Evolutionary conservation across 2,329 filamentous ascomycete genomes (phyloP).

Genomic region (Colletotrichum falcatum): DNA sequence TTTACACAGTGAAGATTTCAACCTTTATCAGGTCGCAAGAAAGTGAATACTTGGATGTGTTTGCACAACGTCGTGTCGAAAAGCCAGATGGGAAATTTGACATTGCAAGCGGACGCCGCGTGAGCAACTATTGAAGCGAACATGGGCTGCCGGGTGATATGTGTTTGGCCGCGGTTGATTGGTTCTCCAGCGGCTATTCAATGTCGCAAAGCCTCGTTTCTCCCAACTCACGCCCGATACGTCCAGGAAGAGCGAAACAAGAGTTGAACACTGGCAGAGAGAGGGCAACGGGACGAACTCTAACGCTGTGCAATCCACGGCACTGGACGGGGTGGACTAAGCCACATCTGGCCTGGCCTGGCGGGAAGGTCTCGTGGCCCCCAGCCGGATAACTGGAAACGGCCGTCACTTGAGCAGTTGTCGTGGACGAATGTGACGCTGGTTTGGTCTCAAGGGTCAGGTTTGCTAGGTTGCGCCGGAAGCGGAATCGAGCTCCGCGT

Average conservation of each 20-base stretch:
- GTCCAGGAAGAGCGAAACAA: not conserved
- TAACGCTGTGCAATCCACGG: not conserved
- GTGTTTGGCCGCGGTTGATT: not conserved
- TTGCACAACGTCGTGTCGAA: not conserved
- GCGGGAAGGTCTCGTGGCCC: slow-evolving; percentile 1
- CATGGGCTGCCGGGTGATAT: not conserved
- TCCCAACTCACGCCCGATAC: not conserved
- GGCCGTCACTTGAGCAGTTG: slow-evolving; percentile 7
- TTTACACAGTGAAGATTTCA: not conserved
- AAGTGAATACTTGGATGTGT: no score
- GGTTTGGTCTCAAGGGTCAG: not conserved
- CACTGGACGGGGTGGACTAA: not conserved
- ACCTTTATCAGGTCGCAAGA: not conserved
- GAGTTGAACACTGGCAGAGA: not conserved
- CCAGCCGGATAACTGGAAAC: not conserved
- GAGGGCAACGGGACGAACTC: not conserved
- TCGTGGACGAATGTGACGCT: slow-evolving; percentile 9
- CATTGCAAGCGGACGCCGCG: not conserved
- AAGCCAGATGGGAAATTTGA: no score
- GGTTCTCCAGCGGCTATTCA: not conserved
- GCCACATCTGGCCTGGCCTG: slow-evolving; percentile 1
- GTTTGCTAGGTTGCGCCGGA: not conserved
- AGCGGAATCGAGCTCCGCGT: slow-evolving; percentile 24
- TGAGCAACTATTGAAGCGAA: not conserved
- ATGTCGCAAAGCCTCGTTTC: not conserved